phyloP scores from a whole-genome alignment of 2,329 filamentous ascomycete genomes.

The Allantophomopsis cytisporea region DNA sequence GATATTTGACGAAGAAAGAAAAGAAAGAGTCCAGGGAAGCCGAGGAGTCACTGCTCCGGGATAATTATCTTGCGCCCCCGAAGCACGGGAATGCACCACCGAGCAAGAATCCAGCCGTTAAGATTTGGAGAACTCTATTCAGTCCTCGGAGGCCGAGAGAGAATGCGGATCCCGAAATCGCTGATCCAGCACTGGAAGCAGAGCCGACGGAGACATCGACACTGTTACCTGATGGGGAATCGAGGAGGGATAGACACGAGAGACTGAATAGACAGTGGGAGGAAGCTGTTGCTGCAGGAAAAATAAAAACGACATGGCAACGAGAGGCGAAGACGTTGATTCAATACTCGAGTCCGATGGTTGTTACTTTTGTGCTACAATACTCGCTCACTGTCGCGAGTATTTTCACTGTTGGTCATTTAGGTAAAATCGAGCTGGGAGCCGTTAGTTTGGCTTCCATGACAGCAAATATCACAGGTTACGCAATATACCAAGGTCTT shows the following conservation, averaged over 20 bases:
- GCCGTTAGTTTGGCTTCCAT: constrained; percentile 60
- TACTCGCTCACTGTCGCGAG: constrained; percentile 76
- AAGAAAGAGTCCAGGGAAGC: constrained; percentile 40
- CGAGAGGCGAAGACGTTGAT: constrained; percentile 73
- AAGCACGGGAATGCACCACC: constrained; percentile 30
- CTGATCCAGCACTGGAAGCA: constrained; percentile 7
- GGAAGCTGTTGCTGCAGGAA: constrained; percentile 66
- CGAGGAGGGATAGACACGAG: constrained; percentile 34
- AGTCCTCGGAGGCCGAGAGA: constrained; percentile 37
- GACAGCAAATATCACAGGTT: constrained; percentile 68
- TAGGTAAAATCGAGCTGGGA: constrained; percentile 58
- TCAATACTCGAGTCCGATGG: constrained; percentile 56
- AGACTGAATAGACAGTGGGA: constrained; percentile 67
- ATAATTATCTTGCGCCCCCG: constrained; percentile 52
- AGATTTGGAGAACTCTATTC: constrained; percentile 29
- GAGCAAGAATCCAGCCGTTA: constrained; percentile 19
- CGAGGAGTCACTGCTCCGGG: constrained; percentile 45
- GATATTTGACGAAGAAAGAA: constrained; percentile 37
- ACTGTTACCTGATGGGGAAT: constrained; percentile 25
- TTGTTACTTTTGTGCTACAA: constrained; percentile 65
- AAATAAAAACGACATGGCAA: constrained; percentile 83
- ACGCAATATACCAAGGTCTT: constrained; percentile 70
- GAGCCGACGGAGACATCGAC: constrained; percentile 24
- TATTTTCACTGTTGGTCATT: constrained; percentile 64
- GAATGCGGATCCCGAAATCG: constrained; percentile 25